Conservation (phyloP, 78 protist species). For the Speleostelium caveatum region DNA sequence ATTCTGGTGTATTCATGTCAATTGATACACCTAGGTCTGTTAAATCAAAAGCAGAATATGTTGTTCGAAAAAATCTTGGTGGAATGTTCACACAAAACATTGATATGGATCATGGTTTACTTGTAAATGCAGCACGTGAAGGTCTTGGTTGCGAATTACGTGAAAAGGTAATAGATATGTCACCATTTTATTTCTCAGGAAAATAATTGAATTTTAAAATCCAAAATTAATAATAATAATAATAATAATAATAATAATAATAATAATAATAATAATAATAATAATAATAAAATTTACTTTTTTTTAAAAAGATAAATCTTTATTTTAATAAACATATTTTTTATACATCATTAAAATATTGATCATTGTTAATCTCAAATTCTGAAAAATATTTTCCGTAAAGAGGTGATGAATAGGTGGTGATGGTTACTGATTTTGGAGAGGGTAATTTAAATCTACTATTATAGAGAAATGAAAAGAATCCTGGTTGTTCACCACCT, state of each 20-base stretch:
- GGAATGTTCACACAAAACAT: neutral
- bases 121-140: neutral
- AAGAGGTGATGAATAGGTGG: conserved; percentile 31
- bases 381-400: conserved; percentile 13
- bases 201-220: too few relatives aligned
- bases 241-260: too few relatives aligned
- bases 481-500: conserved; percentile 14
- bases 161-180: neutral
- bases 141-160: neutral
- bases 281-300: too few relatives aligned
- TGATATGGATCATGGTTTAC: neutral
- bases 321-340: too few relatives aligned
- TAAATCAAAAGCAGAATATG: conserved; percentile 4
- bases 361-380: conserved; percentile 9
- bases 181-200: neutral
- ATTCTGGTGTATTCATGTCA: neutral
- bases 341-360: too few relatives aligned
- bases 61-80: neutral
- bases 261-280: too few relatives aligned
- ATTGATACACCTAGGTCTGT: conserved; percentile 2
- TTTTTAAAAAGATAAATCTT: too few relatives aligned
- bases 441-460: conserved; percentile 34
- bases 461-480: conserved; percentile 30
- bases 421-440: conserved; percentile 39
- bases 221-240: too few relatives aligned